Base-by-base conservation (phyloP, 768 basidiomycete genomes). In the Boletus patriciae region DNA sequence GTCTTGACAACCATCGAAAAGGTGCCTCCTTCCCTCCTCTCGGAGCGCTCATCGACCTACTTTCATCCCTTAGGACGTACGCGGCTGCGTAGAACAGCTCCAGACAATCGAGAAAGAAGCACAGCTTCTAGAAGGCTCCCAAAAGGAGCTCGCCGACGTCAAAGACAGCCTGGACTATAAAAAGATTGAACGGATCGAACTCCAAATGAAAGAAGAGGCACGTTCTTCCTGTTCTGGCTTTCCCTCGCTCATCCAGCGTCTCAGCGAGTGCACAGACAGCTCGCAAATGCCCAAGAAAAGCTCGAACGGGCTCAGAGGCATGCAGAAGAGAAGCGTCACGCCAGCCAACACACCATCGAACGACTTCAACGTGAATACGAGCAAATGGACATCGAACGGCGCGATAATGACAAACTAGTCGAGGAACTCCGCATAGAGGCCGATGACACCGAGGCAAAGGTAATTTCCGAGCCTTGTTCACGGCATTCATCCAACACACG, bases 221-320 rank as follows among this genome's bases (percentile, higher is more conserved):
- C 41, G 75, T 65, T 40, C 19, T 38, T 25, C 18, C 25, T 33
- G 1, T 40, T 44, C 16, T 34, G 10, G 45, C n/a, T 25, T 23
- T 31, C 21, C 19, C 2, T 53, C 43, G 29, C 52, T 54, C 43
- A 60, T 18, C 16, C 6, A 31, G 1, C 36, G 15, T 57, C 27
- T 23, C 59, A 96, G 90, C 90, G 92, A 48, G 83, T 90, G n/a
- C 77, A 82, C 59, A 86, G 87, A 57, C 93, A 95, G 68, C 76
- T 92, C 12, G 73, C 77, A 9, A 93, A 94, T 69, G 94, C 94
- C 6, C 80, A 84, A 44, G 88, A 92, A 62, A 94, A 92, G 70
- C 80, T 94, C 10, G 84, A 88, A 54, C 83, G 90, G 27, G 87
- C 89, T 1, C 86, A 90, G 66, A 80, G 82, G 58, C 87, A 90